phyloP scores from a whole-genome alignment of 164 flowering plant species.

The Kalanchoe fedtschenkoi region DNA sequence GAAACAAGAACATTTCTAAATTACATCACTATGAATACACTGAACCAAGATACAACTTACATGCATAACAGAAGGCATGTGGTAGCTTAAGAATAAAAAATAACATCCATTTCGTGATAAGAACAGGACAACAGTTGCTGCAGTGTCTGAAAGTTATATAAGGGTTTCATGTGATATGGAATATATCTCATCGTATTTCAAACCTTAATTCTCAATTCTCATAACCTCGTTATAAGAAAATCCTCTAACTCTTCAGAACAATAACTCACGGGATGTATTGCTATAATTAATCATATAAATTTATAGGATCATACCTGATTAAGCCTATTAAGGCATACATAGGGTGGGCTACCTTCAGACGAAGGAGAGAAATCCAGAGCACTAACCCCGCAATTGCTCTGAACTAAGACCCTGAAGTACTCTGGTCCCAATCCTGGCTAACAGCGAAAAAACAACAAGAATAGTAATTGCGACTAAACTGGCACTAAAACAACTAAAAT shows the following conservation, averaged over 20 bases:
- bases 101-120: not conserved
- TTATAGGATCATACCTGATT: conserved; percentile 52
- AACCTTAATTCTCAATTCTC: not conserved
- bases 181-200: not conserved
- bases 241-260: not conserved
- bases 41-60: no score
- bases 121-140: not conserved
- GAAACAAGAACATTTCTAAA: no score
- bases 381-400: conserved; percentile 95
- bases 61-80: no score
- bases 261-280: not conserved
- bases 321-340: conserved; percentile 74
- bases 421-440: conserved; percentile 66
- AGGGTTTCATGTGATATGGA: not conserved
- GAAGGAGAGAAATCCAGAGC: conserved; percentile 79
- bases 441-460: conserved; percentile 6
- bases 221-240: not conserved
- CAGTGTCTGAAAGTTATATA: not conserved
- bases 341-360: conserved; percentile 48
- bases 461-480: not conserved
- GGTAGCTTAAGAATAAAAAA: not conserved
- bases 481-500: not conserved
- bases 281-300: not conserved
- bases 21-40: no score
- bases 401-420: conserved; percentile 79